Evolutionary conservation across 768 basidiomycete genomes (phyloP).

Genomic region (Boletus rubroflammeus): DNA sequence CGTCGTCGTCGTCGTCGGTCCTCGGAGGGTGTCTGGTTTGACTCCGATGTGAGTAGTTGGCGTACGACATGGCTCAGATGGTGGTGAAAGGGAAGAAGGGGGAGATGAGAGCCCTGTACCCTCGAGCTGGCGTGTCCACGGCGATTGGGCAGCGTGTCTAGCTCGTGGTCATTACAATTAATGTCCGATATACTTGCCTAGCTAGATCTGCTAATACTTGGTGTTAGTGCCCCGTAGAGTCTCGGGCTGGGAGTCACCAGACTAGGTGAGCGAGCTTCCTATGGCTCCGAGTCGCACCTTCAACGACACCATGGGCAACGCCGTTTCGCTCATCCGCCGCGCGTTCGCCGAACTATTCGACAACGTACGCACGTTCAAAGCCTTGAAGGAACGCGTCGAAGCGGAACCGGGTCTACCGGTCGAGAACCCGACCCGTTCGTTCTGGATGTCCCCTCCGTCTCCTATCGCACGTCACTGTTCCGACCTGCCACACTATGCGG

Average conservation of each 20-base stretch:
- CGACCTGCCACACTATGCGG: constrained; percentile 41
- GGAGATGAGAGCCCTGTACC: not conserved
- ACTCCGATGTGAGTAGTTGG: not conserved
- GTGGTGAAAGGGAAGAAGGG: not conserved
- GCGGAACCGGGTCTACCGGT: constrained; percentile 57
- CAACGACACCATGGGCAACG: constrained; percentile 26
- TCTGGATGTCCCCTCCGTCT: constrained; percentile 60
- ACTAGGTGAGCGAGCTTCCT: too few relatives aligned
- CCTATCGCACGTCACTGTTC: constrained; percentile 40
- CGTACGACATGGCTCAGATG: constrained; percentile 2
- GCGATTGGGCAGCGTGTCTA: not conserved
- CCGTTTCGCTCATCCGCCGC: constrained; percentile 19
- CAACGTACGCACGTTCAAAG: constrained; percentile 19
- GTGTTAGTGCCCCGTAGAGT: too few relatives aligned
- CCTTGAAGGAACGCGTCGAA: constrained; percentile 33
- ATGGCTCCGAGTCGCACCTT: too few relatives aligned
- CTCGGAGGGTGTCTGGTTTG: constrained; percentile 1
- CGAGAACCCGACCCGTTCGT: constrained; percentile 50
- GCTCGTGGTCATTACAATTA: not conserved
- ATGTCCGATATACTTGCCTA: not conserved
- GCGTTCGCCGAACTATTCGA: constrained; percentile 21
- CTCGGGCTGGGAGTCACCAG: too few relatives aligned
- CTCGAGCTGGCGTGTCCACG: not conserved
- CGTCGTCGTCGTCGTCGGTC: constrained; percentile 12
- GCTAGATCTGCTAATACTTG: not conserved